Conservation (phyloP, 2,329 filamentous ascomycete species). For the Myriangium duriaei region DNA sequence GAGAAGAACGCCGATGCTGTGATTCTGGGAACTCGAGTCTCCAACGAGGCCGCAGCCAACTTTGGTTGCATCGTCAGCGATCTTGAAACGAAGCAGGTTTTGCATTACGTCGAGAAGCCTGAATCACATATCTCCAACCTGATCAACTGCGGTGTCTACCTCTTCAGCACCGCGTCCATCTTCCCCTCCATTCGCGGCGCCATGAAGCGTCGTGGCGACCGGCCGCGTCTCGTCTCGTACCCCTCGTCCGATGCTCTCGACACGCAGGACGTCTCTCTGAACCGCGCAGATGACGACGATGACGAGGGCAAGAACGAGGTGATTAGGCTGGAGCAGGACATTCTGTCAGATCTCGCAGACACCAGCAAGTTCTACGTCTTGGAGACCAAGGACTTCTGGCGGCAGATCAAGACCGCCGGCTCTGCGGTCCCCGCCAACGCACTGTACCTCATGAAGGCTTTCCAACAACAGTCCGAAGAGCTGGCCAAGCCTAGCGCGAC, state of each 20-base stretch:
- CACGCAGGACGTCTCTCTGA: slow-evolving; percentile 37
- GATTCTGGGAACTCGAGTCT: slow-evolving; percentile 84
- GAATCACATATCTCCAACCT: slow-evolving; percentile 95
- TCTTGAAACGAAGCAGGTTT: slow-evolving; percentile 80
- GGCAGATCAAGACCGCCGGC: slow-evolving; percentile 98
- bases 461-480: slow-evolving; percentile 70
- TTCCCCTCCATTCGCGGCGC: slow-evolving; percentile 90
- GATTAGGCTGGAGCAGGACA: slow-evolving; percentile 92
- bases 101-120: slow-evolving; percentile 98
- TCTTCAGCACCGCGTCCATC: slow-evolving; percentile 89
- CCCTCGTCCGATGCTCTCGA: slow-evolving; percentile 91
- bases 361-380: slow-evolving; percentile 97
- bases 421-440: slow-evolving; percentile 95
- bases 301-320: slow-evolving; percentile 69
- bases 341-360: slow-evolving; percentile 87
- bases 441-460: slow-evolving; percentile 87
- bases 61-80: slow-evolving; percentile 98
- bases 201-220: slow-evolving; percentile 89
- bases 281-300: slow-evolving; percentile 53
- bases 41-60: slow-evolving; percentile 83
- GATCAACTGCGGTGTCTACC: slow-evolving; percentile 98
- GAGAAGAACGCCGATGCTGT: slow-evolving; percentile 95
- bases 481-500: slow-evolving; percentile 72
- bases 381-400: slow-evolving; percentile 99
- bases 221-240: slow-evolving; percentile 85